Evolutionary conservation across 78 protist species (phyloP).

Genomic region (Parvularia atlantis): DNA sequence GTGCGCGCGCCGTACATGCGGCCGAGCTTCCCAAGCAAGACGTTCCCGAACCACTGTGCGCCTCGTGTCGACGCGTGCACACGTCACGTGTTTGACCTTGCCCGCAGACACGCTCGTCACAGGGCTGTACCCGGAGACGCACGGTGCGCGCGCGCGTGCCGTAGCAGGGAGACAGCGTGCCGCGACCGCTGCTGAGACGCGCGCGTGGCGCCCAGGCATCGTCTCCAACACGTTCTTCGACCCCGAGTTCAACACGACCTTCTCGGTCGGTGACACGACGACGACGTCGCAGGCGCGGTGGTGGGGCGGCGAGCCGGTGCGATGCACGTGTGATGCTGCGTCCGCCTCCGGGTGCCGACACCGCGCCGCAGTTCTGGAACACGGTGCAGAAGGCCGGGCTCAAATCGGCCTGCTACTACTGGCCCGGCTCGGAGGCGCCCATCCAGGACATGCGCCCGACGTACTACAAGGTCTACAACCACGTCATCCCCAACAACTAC

Average conservation of each 20-base stretch:
- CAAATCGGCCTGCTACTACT: conserved; percentile 9
- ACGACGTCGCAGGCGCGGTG: background rate
- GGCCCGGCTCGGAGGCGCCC: conserved; percentile 38
- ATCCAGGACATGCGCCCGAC: conserved; percentile 10
- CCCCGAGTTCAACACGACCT: conserved; percentile 1
- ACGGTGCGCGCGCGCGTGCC: no score
- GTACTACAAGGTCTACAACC: conserved; percentile 10
- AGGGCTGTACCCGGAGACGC: conserved; percentile 43
- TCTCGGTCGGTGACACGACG: background rate
- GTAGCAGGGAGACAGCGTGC: no score
- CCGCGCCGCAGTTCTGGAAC: conserved; percentile 13
- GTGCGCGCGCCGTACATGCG: no score
- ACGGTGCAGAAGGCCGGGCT: conserved; percentile 7
- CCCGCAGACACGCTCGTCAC: conserved; percentile 25
- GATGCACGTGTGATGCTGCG: no score
- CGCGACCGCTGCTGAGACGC: no score
- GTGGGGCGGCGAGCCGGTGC: conserved; percentile 34
- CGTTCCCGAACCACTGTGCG: conserved; percentile 40
- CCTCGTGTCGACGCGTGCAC: no score
- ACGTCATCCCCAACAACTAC: background rate
- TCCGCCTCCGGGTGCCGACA: no score
- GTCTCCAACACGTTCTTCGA: conserved; percentile 23
- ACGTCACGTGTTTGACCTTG: no score
- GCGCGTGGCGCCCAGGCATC: conserved; percentile 29
- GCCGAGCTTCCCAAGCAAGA: conserved; percentile 19